Evolutionary conservation across 768 basidiomycete genomes (phyloP), one percentile per base, ranked within the genome.

Genomic region (Tricholoma matsutake): DNA sequence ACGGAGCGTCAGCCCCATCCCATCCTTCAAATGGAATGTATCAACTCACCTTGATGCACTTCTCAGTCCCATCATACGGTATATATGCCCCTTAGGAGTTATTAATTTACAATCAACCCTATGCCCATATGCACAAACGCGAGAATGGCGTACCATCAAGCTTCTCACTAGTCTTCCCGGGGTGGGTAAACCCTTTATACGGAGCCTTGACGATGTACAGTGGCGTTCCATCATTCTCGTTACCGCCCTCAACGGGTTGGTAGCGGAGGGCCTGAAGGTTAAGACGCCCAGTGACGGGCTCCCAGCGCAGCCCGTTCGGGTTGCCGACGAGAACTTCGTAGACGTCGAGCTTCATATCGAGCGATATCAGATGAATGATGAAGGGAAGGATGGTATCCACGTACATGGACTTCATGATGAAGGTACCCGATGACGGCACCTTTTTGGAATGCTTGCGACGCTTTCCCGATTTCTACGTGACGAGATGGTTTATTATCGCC

Each of bases 271-370:
- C 58, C 1, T 67, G 49, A 34, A 83, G 59, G 56, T 84, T 76
- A 60, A 89, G 63, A 6, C 68, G 71, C 28, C 86, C 86, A 34
- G 72, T 71, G 54, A 71, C 64, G 54, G 76, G 62, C 0, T 87
- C 84, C 89, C 89, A 92, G 54, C 65, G 76, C 57, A 92, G 70
- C 25, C 78, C 86, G 3, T 69, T 71, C 63, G 77, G 73, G 67
- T 91, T 77, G 1, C 87, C 89, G 16, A 90, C 75, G n/a, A 92
- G 85, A 51, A 91, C 80, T 67, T 92, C 89, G 65, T 84, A 91
- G 34, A 76, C 78, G 29, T 78, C 81, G 34, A 86, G 39, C 89
- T 90, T 64, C 8, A n/a, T 47, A 57, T 13, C 11, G 54, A 51
- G 31, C 54, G n/a, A 20, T 57, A 31, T 34, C 43, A 51, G 8